Evolutionary conservation across 129 eudicot genomes (phyloP).

Genomic region (Apium graveolens): DNA sequence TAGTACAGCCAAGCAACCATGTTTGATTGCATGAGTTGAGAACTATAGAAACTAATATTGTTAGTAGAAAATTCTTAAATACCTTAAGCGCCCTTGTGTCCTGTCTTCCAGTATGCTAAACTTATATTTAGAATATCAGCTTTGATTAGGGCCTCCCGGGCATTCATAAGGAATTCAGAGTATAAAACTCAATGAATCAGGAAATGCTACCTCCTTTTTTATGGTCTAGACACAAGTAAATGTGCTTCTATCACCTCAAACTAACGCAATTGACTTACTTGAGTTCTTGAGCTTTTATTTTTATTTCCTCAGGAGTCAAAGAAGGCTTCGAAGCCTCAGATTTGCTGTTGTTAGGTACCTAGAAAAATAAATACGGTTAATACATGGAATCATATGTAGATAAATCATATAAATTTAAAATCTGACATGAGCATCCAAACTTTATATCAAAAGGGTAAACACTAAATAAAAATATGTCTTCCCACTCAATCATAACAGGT

Average conservation of each 20-base stretch:
- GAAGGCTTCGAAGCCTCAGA: conserved; percentile 62
- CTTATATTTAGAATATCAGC: too few relatives aligned
- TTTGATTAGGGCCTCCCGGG: too few relatives aligned
- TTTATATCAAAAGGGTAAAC: background rate
- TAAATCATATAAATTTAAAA: background rate
- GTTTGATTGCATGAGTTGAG: too few relatives aligned
- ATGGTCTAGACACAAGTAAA: background rate
- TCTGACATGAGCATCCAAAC: too few relatives aligned
- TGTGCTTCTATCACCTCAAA: background rate
- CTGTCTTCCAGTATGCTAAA: too few relatives aligned
- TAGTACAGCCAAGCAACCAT: too few relatives aligned
- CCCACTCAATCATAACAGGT: too few relatives aligned
- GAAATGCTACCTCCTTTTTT: background rate
- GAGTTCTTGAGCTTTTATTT: conserved; percentile 62
- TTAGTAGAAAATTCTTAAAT: too few relatives aligned
- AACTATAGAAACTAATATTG: too few relatives aligned
- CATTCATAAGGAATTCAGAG: background rate
- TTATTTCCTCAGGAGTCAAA: conserved; percentile 76
- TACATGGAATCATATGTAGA: background rate
- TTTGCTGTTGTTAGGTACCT: too few relatives aligned
- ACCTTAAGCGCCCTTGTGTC: too few relatives aligned
- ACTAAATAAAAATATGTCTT: too few relatives aligned
- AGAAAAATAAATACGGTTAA: background rate
- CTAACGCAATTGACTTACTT: conserved; percentile 28
- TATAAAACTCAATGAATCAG: background rate